Conservation (phyloP, 805 yeast genomes). For the Candida glaebosa region DNA sequence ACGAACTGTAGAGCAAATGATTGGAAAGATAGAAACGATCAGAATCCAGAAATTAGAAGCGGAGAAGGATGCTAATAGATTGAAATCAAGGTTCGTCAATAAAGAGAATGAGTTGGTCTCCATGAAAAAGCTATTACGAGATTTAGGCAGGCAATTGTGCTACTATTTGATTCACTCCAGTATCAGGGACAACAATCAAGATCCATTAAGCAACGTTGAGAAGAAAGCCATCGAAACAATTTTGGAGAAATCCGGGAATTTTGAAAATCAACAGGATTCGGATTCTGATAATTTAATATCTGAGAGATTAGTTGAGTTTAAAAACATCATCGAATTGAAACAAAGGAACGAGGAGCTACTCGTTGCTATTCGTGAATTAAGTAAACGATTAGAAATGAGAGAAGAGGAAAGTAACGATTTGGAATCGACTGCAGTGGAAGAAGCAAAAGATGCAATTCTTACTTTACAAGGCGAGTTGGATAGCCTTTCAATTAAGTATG, state of each 20-base stretch:
- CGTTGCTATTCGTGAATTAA: constrained; percentile 65
- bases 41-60: constrained; percentile 47
- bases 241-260: constrained; percentile 35
- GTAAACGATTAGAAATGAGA: constrained; percentile 62
- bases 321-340: constrained; percentile 63
- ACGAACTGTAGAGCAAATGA: constrained; percentile 54
- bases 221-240: constrained; percentile 59
- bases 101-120: constrained; percentile 44
- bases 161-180: constrained; percentile 64
- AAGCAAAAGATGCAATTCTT: constrained; percentile 66
- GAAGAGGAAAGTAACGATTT: constrained; percentile 44
- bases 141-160: constrained; percentile 81
- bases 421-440: constrained; percentile 50
- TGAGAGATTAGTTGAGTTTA: constrained; percentile 70
- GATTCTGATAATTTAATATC: constrained; percentile 74
- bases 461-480: constrained; percentile 59
- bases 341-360: constrained; percentile 71
- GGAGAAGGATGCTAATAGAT: constrained; percentile 35
- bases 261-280: constrained; percentile 32
- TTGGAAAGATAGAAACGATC: constrained; percentile 48
- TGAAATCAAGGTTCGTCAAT: constrained; percentile 35
- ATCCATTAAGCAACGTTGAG: constrained; percentile 64
- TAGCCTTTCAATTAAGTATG: constrained; percentile 48
- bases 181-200: constrained; percentile 51
- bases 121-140: constrained; percentile 58